These are phyloP conservation scores for Globisporangium solare DNA, from an alignment of 352 stramenopile species.

Conservation along the genomic window DNA sequence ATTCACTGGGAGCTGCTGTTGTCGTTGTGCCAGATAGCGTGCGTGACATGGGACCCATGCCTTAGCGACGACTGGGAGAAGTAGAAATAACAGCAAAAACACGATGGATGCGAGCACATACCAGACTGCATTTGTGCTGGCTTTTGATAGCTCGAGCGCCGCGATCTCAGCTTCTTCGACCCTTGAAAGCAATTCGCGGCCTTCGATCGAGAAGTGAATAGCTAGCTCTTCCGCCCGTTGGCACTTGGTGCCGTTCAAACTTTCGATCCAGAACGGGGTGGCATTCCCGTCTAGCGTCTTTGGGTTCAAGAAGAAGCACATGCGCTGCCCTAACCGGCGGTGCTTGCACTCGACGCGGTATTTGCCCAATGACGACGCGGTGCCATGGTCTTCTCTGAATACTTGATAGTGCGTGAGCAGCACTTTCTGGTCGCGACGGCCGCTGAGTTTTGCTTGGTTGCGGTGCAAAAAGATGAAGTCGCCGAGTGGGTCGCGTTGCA, in stretches of 20 bases:
- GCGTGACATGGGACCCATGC: too few species aligned
- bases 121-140: too few species aligned
- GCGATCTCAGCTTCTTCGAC: conserved; percentile 56
- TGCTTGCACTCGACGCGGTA: conserved; percentile 65
- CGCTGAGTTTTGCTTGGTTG: conserved; percentile 74
- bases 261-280: conserved; percentile 53
- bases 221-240: conserved; percentile 57
- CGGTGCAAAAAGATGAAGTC: conserved; percentile 81
- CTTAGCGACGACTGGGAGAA: too few species aligned
- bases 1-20: too few species aligned
- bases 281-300: conserved; percentile 26
- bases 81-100: too few species aligned
- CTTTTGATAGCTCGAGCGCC: too few species aligned
- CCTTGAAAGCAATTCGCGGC: conserved; percentile 42
- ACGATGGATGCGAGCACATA: too few species aligned
- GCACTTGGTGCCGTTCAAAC: conserved; percentile 54
- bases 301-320: conserved; percentile 61
- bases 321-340: conserved; percentile 52
- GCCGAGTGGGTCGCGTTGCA: conserved; percentile 64
- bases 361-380: conserved; percentile 56
- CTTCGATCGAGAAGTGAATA: conserved; percentile 78
- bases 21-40: too few species aligned
- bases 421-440: conserved; percentile 49
- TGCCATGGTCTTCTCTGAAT: conserved; percentile 69
- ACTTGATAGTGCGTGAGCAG: conserved; percentile 71